phyloP scores from a whole-genome alignment of 2,329 filamentous ascomycete genomes.

The Rhexocercosporidium sp. region DNA sequence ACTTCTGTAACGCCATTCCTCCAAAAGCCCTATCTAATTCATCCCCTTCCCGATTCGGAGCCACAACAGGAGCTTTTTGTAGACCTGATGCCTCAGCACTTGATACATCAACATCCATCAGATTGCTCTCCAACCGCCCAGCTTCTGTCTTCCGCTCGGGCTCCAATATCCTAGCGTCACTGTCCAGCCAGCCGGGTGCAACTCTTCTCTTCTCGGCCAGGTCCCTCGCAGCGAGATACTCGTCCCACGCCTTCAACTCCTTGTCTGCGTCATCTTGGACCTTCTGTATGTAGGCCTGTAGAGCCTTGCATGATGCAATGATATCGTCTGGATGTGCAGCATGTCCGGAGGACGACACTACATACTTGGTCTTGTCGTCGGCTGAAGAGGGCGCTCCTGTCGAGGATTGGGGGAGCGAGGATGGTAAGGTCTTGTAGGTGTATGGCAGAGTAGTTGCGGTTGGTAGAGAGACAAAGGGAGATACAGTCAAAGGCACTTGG shows the following conservation, averaged over 20 bases:
- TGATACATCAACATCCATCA: slow-evolving; percentile 42
- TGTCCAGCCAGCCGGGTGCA: slow-evolving; percentile 82
- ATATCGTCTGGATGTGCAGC: slow-evolving; percentile 89
- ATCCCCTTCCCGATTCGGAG: slow-evolving; percentile 52
- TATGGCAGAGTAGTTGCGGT: slow-evolving; percentile 91
- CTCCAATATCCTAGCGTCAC: slow-evolving; percentile 70
- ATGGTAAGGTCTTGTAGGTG: slow-evolving; percentile 90
- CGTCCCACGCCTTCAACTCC: slow-evolving; percentile 73
- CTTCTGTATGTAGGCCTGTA: slow-evolving; percentile 76
- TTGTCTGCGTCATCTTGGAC: slow-evolving; percentile 70
- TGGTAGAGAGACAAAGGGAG: slow-evolving; percentile 90
- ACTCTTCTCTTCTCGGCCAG: slow-evolving; percentile 80
- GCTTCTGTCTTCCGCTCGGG: slow-evolving; percentile 58
- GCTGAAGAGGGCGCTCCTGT: slow-evolving; percentile 54
- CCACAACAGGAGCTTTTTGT: slow-evolving; percentile 44
- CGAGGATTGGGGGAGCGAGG: slow-evolving; percentile 78
- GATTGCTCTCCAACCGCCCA: slow-evolving; percentile 27
- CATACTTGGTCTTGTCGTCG: slow-evolving; percentile 69
- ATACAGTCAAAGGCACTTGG: slow-evolving; percentile 91
- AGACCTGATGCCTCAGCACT: slow-evolving; percentile 40
- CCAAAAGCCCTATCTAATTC: slow-evolving; percentile 60
- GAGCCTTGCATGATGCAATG: slow-evolving; percentile 76
- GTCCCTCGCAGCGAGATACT: slow-evolving; percentile 66
- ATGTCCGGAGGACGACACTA: slow-evolving; percentile 78
- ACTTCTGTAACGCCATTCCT: slow-evolving; percentile 47